Conservation (phyloP, 2,329 filamentous ascomycete species). For the Aspergillus fumigatus region DNA sequence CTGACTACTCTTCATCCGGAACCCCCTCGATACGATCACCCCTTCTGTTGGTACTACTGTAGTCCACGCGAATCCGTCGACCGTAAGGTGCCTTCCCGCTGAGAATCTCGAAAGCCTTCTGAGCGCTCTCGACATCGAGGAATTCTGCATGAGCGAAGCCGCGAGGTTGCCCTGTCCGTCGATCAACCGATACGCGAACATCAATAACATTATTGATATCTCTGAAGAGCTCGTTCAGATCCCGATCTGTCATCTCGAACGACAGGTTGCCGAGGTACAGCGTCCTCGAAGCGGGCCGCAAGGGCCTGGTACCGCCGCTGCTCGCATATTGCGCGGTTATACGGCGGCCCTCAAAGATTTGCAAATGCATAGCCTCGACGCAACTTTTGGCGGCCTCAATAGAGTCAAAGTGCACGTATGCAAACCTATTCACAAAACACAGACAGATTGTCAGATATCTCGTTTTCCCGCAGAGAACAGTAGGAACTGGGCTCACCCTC, state of each 20-base stretch:
- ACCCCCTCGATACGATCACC: background rate
- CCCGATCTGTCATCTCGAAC: conserved; percentile 77
- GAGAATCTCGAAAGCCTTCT: conserved; percentile 55
- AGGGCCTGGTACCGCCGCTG: conserved; percentile 18
- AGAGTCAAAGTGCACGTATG: conserved; percentile 58
- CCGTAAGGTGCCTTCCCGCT: conserved; percentile 58
- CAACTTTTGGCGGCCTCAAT: conserved; percentile 53
- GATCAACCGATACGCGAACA: conserved; percentile 77
- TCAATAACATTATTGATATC: conserved; percentile 66
- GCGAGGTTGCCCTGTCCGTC: conserved; percentile 71
- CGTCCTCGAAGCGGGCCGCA: conserved; percentile 54
- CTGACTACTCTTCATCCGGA: background rate
- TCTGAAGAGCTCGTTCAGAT: conserved; percentile 73
- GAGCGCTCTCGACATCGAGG: conserved; percentile 61
- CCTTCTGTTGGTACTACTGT: conserved; percentile 32
- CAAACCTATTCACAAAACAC: conserved; percentile 50
- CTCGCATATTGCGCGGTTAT: conserved; percentile 58
- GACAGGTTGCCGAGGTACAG: conserved; percentile 83
- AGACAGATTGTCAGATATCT: background rate
- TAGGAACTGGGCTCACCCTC: conserved; percentile 51
- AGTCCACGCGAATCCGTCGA: conserved; percentile 64
- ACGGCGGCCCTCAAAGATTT: conserved; percentile 60
- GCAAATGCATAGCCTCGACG: conserved; percentile 54
- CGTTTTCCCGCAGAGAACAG: background rate
- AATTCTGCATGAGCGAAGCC: conserved; percentile 87